These are phyloP conservation scores for Xylaria telfairii DNA, from an alignment of 495 filamentous ascomycete species.

Conservation along the genomic window DNA sequence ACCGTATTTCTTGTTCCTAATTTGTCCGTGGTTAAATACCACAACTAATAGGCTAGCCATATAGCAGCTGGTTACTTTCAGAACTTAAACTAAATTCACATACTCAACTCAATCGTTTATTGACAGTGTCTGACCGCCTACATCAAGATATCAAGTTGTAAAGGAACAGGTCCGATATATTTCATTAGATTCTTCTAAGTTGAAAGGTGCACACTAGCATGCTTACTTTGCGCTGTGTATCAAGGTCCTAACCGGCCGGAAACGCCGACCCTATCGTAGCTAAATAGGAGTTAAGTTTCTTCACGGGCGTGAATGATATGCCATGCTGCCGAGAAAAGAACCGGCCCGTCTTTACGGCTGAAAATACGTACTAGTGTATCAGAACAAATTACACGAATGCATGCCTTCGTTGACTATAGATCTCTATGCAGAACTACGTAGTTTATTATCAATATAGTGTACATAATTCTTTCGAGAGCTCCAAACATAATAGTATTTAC, in stretches of 20 bases:
- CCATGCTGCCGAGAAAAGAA: not conserved
- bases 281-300: not conserved
- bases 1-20: not conserved
- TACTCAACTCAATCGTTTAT: not conserved
- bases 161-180: not conserved
- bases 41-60: not conserved
- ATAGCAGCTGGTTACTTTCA: not conserved
- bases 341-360: not conserved
- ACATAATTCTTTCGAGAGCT: not conserved
- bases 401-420: not conserved
- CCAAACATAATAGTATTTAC: not conserved
- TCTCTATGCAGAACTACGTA: not conserved
- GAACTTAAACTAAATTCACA: not conserved
- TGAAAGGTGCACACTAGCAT: not conserved
- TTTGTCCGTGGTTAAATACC: not conserved
- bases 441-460: not conserved
- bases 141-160: not conserved
- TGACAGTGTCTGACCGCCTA: not conserved
- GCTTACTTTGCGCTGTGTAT: not conserved
- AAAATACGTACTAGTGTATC: not conserved
- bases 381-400: not conserved
- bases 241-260: not conserved
- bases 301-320: not conserved
- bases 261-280: not conserved
- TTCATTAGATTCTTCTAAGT: not conserved